Evolutionary conservation across 352 stramenopile genomes (phyloP).

Genomic region (Phytophthora hibernalis): DNA sequence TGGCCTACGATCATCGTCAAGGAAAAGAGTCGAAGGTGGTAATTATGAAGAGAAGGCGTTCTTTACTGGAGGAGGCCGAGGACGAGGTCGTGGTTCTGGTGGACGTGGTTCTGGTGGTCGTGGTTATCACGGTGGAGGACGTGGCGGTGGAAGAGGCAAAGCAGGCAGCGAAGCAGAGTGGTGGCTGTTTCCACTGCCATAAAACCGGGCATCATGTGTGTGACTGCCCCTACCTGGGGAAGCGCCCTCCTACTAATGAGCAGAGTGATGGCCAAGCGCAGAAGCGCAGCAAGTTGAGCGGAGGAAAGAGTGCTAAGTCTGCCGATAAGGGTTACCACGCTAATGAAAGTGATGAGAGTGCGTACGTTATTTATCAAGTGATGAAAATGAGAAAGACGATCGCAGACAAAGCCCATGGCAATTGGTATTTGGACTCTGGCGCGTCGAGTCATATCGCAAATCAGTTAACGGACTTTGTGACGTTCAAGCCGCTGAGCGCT

Average conservation of each 20-base stretch:
- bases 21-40: neutral
- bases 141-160: neutral
- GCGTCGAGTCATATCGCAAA: slow-evolving; percentile 13
- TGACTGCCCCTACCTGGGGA: neutral
- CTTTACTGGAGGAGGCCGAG: neutral
- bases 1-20: neutral
- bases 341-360: slow-evolving; percentile 13
- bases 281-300: neutral
- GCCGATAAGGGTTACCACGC: neutral
- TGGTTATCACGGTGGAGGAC: neutral
- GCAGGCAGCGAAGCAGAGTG: neutral
- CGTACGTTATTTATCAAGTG: slow-evolving; percentile 1
- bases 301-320: neutral
- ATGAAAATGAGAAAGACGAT: neutral
- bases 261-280: neutral
- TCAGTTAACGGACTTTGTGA: neutral
- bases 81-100: neutral
- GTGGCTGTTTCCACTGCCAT: neutral
- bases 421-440: slow-evolving; percentile 18
- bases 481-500: slow-evolving; percentile 1
- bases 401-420: neutral
- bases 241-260: neutral
- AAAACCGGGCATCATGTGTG: neutral
- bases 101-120: neutral
- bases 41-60: neutral